Percentiles rank a stretch among this genome's conserved stretches.
These are phyloP conservation scores for Suhomyces faveliae DNA, from an alignment of 805 yeast genomes.

Conservation along the genomic window DNA sequence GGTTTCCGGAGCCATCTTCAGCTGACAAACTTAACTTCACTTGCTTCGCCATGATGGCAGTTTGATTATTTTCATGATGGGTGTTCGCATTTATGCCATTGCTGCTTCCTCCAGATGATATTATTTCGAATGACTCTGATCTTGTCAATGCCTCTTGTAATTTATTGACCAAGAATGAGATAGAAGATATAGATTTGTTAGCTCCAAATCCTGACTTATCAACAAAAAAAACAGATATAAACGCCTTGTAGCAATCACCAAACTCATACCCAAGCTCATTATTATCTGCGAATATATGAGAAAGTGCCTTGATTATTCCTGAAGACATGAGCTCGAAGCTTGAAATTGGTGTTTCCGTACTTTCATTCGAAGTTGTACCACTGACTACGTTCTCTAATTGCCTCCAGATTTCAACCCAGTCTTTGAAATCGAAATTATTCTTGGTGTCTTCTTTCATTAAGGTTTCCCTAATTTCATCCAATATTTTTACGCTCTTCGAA, in stretches of 20 bases:
- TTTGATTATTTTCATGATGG: constrained; percentile 30
- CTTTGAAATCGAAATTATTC: constrained; percentile 31
- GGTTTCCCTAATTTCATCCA: constrained; percentile 13
- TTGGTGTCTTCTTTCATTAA: constrained; percentile 8
- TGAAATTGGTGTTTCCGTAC: constrained; percentile 41
- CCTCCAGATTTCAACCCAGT: constrained; percentile 28
- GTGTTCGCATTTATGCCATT: background rate
- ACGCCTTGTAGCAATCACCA: constrained; percentile 42
- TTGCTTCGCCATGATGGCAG: constrained; percentile 70
- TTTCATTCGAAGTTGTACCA: constrained; percentile 11
- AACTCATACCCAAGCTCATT: constrained; percentile 21
- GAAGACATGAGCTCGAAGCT: constrained; percentile 75
- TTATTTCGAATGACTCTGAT: constrained; percentile 68
- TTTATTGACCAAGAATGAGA: constrained; percentile 49
- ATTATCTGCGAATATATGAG: constrained; percentile 28
- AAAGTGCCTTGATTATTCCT: constrained; percentile 53
- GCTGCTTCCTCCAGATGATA: constrained; percentile 42
- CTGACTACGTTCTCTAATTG: constrained; percentile 17
- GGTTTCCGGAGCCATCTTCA: constrained; percentile 8
- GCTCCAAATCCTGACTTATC: background rate
- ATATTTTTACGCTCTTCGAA: constrained; percentile 17
- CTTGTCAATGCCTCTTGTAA: constrained; percentile 74
- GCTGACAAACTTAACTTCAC: constrained; percentile 52
- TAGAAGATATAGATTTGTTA: constrained; percentile 19
- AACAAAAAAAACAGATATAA: constrained; percentile 40